Conservation (phyloP, 306 rosid genomes). For the Corylus avellana region DNA sequence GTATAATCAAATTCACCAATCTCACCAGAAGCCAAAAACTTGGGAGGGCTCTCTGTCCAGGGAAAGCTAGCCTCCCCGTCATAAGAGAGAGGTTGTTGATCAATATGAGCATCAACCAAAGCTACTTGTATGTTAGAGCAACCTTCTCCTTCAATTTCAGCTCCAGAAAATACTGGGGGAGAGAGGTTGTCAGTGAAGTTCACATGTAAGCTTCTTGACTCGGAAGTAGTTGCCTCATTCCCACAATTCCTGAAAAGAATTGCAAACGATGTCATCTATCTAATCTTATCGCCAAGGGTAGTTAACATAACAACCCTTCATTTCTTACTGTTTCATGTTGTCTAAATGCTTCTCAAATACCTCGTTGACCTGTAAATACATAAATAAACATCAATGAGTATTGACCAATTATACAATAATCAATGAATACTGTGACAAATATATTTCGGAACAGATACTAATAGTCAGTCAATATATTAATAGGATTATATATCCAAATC, state of each 20-base stretch:
- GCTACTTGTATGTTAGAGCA: conserved; percentile 61
- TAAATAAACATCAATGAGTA: conserved; percentile 10
- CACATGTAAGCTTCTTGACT: conserved; percentile 64
- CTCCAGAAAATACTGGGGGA: conserved; percentile 92
- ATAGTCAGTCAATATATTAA: background rate
- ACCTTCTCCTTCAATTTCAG: conserved; percentile 91
- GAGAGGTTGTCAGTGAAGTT: conserved; percentile 66
- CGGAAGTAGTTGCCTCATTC: conserved; percentile 52
- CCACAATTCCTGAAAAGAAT: conserved; percentile 62
- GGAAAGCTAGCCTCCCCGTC: conserved; percentile 79
- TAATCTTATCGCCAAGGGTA: background rate
- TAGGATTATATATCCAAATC: background rate
- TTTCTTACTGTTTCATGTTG: conserved; percentile 75
- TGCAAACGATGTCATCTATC: conserved; percentile 21
- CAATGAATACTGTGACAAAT: conserved; percentile 16
- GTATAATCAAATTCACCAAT: conserved; percentile 57
- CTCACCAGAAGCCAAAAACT: conserved; percentile 58
- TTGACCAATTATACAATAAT: conserved; percentile 17
- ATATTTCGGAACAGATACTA: background rate
- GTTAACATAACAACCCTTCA: conserved; percentile 1
- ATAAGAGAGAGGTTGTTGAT: conserved; percentile 43
- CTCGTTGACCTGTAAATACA: conserved; percentile 79
- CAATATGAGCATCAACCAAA: conserved; percentile 62
- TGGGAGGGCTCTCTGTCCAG: conserved; percentile 55
- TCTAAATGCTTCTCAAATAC: conserved; percentile 82